phyloP scores from a whole-genome alignment of 192 early-diverging fungal species.

The Podila minutissima region DNA sequence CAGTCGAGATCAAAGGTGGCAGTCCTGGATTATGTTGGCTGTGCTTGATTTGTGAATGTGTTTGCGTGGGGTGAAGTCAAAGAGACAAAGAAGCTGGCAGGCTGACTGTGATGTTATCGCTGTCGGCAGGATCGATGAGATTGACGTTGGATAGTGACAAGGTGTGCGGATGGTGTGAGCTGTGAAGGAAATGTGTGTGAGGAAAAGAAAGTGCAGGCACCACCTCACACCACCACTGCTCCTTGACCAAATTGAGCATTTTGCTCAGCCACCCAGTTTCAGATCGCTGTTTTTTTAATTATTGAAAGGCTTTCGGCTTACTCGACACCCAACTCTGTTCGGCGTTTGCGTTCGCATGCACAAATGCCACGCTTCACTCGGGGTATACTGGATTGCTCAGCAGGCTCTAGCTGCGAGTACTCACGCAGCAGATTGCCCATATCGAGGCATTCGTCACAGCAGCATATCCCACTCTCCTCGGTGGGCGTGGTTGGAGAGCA shows the following conservation, averaged over 20 bases:
- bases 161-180: background rate
- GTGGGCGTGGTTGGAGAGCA: conserved; percentile 22
- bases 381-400: background rate
- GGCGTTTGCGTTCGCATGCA: conserved; percentile 26
- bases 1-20: too few species aligned
- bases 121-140: too few species aligned
- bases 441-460: conserved; percentile 53
- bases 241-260: background rate
- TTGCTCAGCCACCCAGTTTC: background rate
- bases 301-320: background rate
- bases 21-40: too few species aligned
- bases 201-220: too few species aligned
- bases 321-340: conserved; percentile 18
- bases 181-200: background rate
- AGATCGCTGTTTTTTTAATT: conserved; percentile 1
- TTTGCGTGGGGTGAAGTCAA: too few species aligned
- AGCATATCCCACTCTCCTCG: conserved; percentile 33
- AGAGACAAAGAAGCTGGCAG: too few species aligned
- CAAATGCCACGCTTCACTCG: conserved; percentile 46
- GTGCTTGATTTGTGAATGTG: too few species aligned
- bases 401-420: background rate
- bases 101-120: too few species aligned
- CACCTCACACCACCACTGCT: background rate
- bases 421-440: conserved; percentile 28
- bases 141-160: too few species aligned